phyloP scores from a whole-genome alignment of 768 basidiomycete species.

The Mrakia hoshinonis region DNA sequence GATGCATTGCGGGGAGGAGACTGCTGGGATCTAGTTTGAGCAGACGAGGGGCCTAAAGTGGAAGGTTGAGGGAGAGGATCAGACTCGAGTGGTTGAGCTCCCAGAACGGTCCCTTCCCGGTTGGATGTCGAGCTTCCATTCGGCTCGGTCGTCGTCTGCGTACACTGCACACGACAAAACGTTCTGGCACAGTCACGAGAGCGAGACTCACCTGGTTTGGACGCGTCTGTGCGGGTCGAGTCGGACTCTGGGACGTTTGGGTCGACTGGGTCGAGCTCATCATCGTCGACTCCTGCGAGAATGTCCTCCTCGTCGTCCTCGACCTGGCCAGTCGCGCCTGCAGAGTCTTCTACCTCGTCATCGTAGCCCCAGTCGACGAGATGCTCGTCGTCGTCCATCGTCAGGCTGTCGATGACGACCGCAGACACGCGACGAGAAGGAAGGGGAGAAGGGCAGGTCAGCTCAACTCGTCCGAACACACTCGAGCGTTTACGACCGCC shows the following conservation, averaged over 20 bases:
- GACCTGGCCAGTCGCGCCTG: neutral
- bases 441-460: neutral
- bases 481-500: too few species aligned
- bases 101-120: too few species aligned
- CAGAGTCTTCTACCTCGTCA: constrained; percentile 4
- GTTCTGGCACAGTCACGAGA: too few species aligned
- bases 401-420: neutral
- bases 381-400: constrained; percentile 17
- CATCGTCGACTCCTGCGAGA: neutral
- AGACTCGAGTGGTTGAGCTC: neutral
- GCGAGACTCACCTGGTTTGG: too few species aligned
- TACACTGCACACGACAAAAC: too few species aligned
- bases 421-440: neutral
- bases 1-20: neutral
- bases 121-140: too few species aligned
- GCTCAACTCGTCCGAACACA: neutral
- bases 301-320: constrained; percentile 1
- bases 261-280: neutral
- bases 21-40: neutral
- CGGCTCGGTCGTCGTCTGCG: too few species aligned
- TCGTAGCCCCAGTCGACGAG: constrained; percentile 26
- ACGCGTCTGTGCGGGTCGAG: neutral
- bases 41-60: neutral
- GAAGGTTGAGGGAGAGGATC: neutral
- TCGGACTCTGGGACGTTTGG: neutral